Base-by-base conservation (phyloP, 2,329 filamentous ascomycete genomes). In the Xylariaceae sp. region DNA sequence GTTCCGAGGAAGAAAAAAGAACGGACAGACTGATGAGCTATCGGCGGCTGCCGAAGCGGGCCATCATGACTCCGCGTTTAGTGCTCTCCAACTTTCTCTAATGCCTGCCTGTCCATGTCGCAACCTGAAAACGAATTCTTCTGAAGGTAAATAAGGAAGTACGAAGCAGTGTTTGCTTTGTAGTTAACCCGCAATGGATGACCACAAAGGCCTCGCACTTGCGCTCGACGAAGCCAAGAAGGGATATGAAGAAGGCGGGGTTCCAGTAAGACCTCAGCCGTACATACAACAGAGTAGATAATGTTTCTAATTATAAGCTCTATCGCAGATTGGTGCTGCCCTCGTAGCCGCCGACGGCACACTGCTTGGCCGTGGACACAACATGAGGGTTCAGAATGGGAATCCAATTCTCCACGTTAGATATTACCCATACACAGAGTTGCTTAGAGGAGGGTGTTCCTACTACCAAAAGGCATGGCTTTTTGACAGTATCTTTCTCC, bases 381-480 rank as follows among this genome's bases (percentile, higher is more conserved):
- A 92, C 65, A 84, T 88, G 84, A 79, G 89, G 50, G 82, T 91
- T 15, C 89, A 92, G 71, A 86, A 85, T 51, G 81, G 81, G 49
- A 88, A 85, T 66, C 78, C 87, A 3, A 89, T 86, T 30, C 79
- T 91, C 61, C 88, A 92, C 74, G 87, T 63, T 30, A 57, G 61
- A n/a, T n/a, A n/a, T n/a, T n/a, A n/a, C n/a, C n/a, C n/a, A n/a
- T n/a, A n/a, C n/a, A n/a, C n/a, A n/a, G n/a, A n/a, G n/a, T n/a
- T n/a, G n/a, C n/a, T n/a, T n/a, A n/a, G n/a, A n/a, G n/a, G n/a
- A n/a, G n/a, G n/a, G n/a, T n/a, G n/a, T n/a, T n/a, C n/a, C n/a
- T n/a, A n/a, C n/a, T n/a, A n/a, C n/a, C n/a, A n/a, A n/a, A n/a
- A n/a, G n/a, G n/a, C n/a, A n/a, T n/a, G n/a, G n/a, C n/a, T n/a